Base-by-base conservation (phyloP, 2,329 filamentous ascomycete species). In the Uncinocarpus reesii region DNA sequence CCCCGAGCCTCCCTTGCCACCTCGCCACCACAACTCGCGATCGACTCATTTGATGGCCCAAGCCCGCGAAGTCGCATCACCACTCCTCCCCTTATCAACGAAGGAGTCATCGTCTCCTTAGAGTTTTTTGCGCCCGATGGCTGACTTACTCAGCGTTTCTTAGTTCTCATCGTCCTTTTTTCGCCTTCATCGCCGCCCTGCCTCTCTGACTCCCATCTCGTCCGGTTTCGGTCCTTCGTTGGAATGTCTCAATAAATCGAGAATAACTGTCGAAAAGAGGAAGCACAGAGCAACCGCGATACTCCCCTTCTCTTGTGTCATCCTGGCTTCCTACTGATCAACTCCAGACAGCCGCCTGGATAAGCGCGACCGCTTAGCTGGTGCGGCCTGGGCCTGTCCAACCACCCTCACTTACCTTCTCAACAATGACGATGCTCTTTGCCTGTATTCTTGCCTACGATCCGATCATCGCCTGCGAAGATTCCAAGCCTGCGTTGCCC, bases 381-480 rank as follows among this genome's bases (percentile, higher is more conserved):
- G 51, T 53, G 51, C 41, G 50, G 51, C 51, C 51, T 51, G 42
- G 42, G 34, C 20, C 7, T 32, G 37, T 16, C 46, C 42, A 35
- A 41, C 47, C 44, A 41, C 36, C 16, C 20, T 37, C 37, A 28
- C 18, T 42, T 31, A 23, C 38, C 44, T 16, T 34, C 42, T 15
- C 29, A 47, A 40, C 42, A 21, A 40, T 50, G 41, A 48, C 52
- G 16, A 53, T 49, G 48, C 50, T 36, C 48, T 35, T 32, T 51
- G 45, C 11, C 7, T 41, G 20, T 38, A 35, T 18, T 23, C 47
- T 38, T 46, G 29, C 41, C n/a, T n/a, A 15, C 38, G 43, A 46
- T 43, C 50, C 52, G 50, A 52, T 54, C 50, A 41, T 50, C 50
- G 35, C 40, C 52, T 50, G 28, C 37, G 23, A 40, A 49, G 49